Evolutionary conservation across 805 yeast genomes (phyloP).

Genomic region (Metschnikowia borealis): DNA sequence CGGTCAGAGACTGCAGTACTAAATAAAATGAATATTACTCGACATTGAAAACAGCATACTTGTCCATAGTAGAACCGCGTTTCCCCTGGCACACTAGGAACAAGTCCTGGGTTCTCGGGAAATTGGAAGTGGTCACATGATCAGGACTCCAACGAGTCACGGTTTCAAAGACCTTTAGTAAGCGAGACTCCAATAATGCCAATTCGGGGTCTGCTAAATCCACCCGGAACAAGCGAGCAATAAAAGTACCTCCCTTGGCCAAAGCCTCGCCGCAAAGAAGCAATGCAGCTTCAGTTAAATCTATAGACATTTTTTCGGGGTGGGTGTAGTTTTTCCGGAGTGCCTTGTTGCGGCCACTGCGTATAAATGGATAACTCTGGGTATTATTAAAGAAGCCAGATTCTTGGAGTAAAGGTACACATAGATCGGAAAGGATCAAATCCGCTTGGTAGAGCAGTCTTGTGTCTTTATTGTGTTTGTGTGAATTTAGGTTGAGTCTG

Average conservation of each 20-base stretch:
- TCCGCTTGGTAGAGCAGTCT: slow-evolving; percentile 27
- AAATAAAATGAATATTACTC: neutral
- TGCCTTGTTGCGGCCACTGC: slow-evolving; percentile 24
- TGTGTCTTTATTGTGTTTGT: neutral
- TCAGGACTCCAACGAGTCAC: slow-evolving; percentile 21
- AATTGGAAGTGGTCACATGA: slow-evolving; percentile 5
- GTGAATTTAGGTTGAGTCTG: neutral
- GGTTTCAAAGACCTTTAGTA: slow-evolving; percentile 23
- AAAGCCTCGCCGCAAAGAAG: slow-evolving; percentile 27
- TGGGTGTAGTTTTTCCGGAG: slow-evolving; percentile 25
- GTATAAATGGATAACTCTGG: slow-evolving; percentile 29
- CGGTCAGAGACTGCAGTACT: slow-evolving; percentile 1
- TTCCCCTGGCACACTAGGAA: slow-evolving; percentile 27
- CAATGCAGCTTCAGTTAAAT: slow-evolving; percentile 39
- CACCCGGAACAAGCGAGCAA: slow-evolving; percentile 27
- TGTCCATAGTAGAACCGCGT: slow-evolving; percentile 8
- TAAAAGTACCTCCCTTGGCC: slow-evolving; percentile 28
- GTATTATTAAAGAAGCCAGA: slow-evolving; percentile 38
- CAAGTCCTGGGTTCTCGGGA: slow-evolving; percentile 16
- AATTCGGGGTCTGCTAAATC: slow-evolving; percentile 29
- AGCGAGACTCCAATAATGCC: slow-evolving; percentile 21
- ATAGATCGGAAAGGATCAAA: slow-evolving; percentile 34
- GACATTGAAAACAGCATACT: slow-evolving; percentile 14
- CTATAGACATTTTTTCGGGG: slow-evolving; percentile 29
- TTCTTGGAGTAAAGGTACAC: slow-evolving; percentile 31